A percentile compares a stretch with the other conserved stretches of the same genome.
These are phyloP conservation scores for Pestalotiopsis sp. DNA, from an alignment of 2,329 filamentous ascomycete species.

Conservation along the genomic window DNA sequence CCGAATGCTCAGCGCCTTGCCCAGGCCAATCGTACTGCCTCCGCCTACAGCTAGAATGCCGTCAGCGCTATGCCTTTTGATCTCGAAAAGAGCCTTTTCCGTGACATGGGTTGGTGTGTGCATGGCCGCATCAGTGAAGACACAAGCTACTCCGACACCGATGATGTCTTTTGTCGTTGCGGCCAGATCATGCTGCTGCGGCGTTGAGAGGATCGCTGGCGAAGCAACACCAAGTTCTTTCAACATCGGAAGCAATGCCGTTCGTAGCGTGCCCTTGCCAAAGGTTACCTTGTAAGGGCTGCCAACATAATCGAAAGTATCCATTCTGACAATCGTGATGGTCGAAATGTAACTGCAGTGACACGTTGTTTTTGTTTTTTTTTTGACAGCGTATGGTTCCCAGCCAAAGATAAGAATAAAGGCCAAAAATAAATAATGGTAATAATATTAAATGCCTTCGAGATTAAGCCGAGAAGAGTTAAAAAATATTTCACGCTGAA, in stretches of 20 bases:
- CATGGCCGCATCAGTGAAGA: conserved; percentile 61
- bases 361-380: too few relatives aligned
- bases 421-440: too few relatives aligned
- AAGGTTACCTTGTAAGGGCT: background rate
- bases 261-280: background rate
- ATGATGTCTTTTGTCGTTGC: conserved; percentile 16
- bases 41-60: conserved; percentile 63
- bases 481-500: too few relatives aligned
- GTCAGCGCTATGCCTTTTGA: conserved; percentile 50
- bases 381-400: too few relatives aligned
- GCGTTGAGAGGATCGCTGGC: background rate
- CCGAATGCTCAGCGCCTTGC: conserved; percentile 58
- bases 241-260: background rate
- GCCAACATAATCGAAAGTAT: background rate
- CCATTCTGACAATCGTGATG: background rate
- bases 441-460: too few relatives aligned
- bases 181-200: background rate
- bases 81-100: conserved; percentile 54
- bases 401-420: too few relatives aligned
- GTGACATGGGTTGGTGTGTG: conserved; percentile 51
- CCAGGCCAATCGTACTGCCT: conserved; percentile 63
- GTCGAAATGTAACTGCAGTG: too few relatives aligned
- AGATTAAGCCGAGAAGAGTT: too few relatives aligned
- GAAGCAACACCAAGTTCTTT: background rate
- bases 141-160: conserved; percentile 32